Base-by-base conservation (phyloP, 352 stramenopile species). In the Phytopythium cucurbitacearum region DNA sequence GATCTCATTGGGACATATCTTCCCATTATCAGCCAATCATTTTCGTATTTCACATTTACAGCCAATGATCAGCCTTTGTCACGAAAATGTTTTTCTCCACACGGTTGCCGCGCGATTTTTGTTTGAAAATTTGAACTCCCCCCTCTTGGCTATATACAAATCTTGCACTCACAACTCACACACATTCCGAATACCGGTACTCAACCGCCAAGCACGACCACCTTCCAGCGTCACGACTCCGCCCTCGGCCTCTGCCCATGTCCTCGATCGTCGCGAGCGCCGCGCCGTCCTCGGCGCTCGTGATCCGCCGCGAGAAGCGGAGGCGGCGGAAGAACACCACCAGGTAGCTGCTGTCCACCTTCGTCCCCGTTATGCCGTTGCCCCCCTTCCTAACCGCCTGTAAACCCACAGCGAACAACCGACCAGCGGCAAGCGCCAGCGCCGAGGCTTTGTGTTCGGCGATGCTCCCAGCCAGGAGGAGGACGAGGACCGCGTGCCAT, bases 381-480 rank as follows among this genome's bases (percentile, higher is more conserved):
- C 2, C 2, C 21, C 21, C 21, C 21, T 28, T 28, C 21, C 21
- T 28, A 28, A 28, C 21, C 21, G 21, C 21, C 21, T 28, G 21
- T 28, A 28, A 28, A 28, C 21, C 21, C 21, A 28, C 21, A 28
- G 21, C 21, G 21, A 28, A 28, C 21, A 2, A 28, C 21, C 21
- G 21, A 71, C 57, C 33, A 40, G 41, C 21, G 45, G 32, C 39
- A 48, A 62, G 52, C 65, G 58, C 16, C 60, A 64, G 37, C 55
- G 79, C 12, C 70, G 73, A 43, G 79, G 79, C 34, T 89, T 89
- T 53, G 76, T 80, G 4, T 89, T 89, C 49, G 61, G 58, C 50
- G 67, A 71, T 13, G 39, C 12, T 12, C 50, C 64, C 15, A 68
- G 69, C 35, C 71, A 78, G 47, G 53, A 59, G 4, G 56, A 58